Base-by-base conservation (phyloP, 23 red algal species). In the Chondrus crispus region DNA sequence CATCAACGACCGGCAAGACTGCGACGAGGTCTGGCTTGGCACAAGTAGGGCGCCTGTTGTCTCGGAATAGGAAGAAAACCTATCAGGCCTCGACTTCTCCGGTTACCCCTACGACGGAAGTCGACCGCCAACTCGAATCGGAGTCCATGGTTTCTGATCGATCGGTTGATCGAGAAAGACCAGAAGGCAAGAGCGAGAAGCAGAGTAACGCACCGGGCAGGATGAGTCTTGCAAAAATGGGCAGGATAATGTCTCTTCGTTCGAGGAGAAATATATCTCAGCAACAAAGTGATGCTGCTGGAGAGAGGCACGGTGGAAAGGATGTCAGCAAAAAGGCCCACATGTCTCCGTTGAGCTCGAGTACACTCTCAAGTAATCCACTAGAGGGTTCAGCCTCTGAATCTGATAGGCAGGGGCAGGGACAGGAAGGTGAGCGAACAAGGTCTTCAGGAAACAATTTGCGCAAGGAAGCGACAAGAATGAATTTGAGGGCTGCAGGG, bases 31-130 rank as follows among this genome's bases (percentile, higher is more conserved):
- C 29, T 24, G 70, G 82, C 42, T 47, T 86, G 7, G 62, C 32
- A 49, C 82, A 86, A 46, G 58, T 86, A 40, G 82, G 82, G 8
- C 82, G 82, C 11, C 39, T 86, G 50, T 42, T 86, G 82, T 70
- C 82, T 7, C 41, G 9, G 49, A 48, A 60, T 71, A 22, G 82
- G 46, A 86, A 42, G n/a, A 42, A 42, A 38, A 11, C 71, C 44
- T 42, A 26, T 11, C 26, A 10, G 9, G 60, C 9, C 9, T 9
- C 26, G 8, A 66, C 26, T 22, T 22, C 60, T 6, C n/a, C n/a
- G n/a, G n/a, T n/a, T n/a, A n/a, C n/a, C n/a, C n/a, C n/a, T n/a
- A n/a, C n/a, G n/a, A n/a, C n/a, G n/a, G n/a, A n/a, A n/a, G n/a
- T n/a, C n/a, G n/a, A n/a, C n/a, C n/a, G n/a, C n/a, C n/a, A n/a